Evolutionary conservation across 805 yeast species (phyloP), one percentile per base, ranked within the genome.

Genomic region (Clavispora phyllophila): DNA sequence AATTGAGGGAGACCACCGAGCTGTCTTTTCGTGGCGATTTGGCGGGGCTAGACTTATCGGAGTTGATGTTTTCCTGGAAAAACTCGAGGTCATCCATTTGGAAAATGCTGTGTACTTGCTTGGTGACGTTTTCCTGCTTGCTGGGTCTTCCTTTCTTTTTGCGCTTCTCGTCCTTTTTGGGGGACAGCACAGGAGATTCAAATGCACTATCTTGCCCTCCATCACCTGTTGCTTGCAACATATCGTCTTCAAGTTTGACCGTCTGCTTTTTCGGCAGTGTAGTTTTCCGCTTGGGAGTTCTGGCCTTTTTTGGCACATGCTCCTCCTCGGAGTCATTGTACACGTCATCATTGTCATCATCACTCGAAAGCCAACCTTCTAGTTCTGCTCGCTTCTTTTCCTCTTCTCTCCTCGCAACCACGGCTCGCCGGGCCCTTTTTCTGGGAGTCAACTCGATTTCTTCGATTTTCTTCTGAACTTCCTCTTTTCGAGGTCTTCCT

Each of bases 51-150:
- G 37, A 18, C 29, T 29, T 14, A 36, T 37, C 13, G 32, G 36
- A 6, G 34, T 26, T 27, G 27, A 20, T 39, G 41, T 41, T 56
- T 7, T 61, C 64, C 13, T 47, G 42, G 45, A 57, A 57, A 17
- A 57, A 44, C 32, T 42, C 55, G 37, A 57, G 58, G 32, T 63
- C 68, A 37, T 63, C 68, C 50, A 51, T 50, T 33, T 63, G 67
- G 38, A 66, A 66, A 10, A 66, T 66, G 50, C 69, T 64, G 39
- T 61, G 55, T 15, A 67, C 58, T 26, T 58, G 51, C 25, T 40
- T 42, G 14, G 50, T 40, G 20, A 45, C 40, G 26, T 41, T 42
- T 19, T 46, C 52, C 27, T 46, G 49, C 15, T 47, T 49, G 35
- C 54, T 51, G 8, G 57, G 53, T 19, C 50, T 36, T 8, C 49